A percentile compares a stretch with the other conserved stretches of the same genome.
Evolutionary conservation across 495 filamentous ascomycete genomes (phyloP).

Genomic region (Penicillium samsonianum): DNA sequence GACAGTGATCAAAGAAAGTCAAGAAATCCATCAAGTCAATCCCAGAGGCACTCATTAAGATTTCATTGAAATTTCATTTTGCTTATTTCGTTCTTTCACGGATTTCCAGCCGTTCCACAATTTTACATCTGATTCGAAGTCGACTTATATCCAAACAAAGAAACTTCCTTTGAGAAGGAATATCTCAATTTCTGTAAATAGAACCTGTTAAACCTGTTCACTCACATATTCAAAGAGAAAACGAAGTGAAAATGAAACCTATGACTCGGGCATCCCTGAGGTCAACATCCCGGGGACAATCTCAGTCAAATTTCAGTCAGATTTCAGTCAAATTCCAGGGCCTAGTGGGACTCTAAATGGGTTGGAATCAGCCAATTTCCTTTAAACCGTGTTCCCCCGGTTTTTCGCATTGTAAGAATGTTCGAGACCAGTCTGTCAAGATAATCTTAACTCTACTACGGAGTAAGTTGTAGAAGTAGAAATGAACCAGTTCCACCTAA

Average conservation of each 20-base stretch:
- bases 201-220: no score
- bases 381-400: neutral
- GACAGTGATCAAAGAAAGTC: neutral
- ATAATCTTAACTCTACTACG: neutral
- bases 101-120: neutral
- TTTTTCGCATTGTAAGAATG: neutral
- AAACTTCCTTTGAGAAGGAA: no score
- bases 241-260: neutral
- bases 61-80: neutral
- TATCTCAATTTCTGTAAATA: no score
- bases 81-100: neutral
- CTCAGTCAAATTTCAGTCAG: no score
- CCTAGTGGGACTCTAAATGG: no score
- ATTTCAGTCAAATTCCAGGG: neutral
- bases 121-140: neutral
- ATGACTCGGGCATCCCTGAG: no score
- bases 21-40: neutral
- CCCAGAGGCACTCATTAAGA: neutral
- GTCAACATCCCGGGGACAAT: no score
- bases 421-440: neutral
- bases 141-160: neutral
- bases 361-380: neutral
- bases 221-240: no score
- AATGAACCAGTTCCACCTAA: neutral
- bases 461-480: no score